Evolutionary conservation across 2,329 filamentous ascomycete genomes (phyloP).

Genomic region (Neofusicoccum parvum): DNA sequence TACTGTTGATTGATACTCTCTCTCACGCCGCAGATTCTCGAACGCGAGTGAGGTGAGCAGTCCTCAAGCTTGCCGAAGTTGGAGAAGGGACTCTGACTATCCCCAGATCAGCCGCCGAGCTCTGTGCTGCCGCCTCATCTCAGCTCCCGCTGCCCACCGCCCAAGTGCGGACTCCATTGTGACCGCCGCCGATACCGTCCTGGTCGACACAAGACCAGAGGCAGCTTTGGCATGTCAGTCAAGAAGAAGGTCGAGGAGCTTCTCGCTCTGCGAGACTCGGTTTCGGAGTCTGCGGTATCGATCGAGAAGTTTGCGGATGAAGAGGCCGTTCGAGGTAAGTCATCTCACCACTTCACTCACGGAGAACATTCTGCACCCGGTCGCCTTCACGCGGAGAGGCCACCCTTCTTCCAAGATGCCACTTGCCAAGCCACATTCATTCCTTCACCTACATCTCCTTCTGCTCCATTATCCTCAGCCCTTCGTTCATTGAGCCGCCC

Average conservation of each 20-base stretch:
- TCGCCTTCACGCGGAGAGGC: background rate
- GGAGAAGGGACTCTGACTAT: background rate
- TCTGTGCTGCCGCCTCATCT: background rate
- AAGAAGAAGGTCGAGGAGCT: slow-evolving; percentile 46
- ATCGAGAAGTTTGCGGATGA: slow-evolving; percentile 45
- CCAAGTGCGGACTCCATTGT: background rate
- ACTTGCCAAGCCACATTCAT: background rate
- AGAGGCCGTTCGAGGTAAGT: slow-evolving; percentile 46
- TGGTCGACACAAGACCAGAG: slow-evolving; percentile 2
- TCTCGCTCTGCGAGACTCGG: slow-evolving; percentile 43
- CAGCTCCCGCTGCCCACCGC: background rate
- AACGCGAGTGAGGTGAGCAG: background rate
- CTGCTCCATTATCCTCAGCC: background rate
- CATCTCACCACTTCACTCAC: background rate
- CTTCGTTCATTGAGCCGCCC: background rate
- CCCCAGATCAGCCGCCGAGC: background rate
- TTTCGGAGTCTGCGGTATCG: slow-evolving; percentile 45
- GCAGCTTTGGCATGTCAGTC: slow-evolving; percentile 32
- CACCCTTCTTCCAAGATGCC: too few species aligned
- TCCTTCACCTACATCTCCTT: background rate
- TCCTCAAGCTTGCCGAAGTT: background rate
- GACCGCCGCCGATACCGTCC: background rate
- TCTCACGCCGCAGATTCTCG: background rate
- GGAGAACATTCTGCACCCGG: background rate
- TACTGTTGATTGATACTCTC: slow-evolving; percentile 18